Conservation (phyloP, 345 rosid genomes). For the Gossypium anomalum region DNA sequence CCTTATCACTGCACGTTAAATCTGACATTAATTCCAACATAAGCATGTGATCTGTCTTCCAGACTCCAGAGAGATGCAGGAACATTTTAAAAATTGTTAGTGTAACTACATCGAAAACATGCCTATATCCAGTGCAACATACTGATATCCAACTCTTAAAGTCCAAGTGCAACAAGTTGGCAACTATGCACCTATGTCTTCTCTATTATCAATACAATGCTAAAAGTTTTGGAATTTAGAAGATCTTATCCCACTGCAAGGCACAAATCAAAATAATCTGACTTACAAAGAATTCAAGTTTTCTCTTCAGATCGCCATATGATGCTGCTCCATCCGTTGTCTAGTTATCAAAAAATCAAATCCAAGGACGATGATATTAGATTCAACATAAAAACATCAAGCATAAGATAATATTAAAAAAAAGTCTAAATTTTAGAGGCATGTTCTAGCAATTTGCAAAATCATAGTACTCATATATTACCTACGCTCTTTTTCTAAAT, state of each 20-base stretch:
- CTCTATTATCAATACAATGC: not conserved
- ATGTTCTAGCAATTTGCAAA: not conserved
- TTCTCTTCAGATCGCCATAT: constrained; percentile 50
- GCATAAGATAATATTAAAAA: not conserved
- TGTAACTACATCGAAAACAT: not conserved
- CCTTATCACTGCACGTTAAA: too few species aligned
- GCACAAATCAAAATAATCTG: not conserved
- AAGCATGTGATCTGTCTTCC: too few species aligned
- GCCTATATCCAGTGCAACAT: too few species aligned
- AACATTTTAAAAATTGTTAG: not conserved
- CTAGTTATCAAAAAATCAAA: not conserved
- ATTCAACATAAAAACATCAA: not conserved
- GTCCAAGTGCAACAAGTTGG: too few species aligned
- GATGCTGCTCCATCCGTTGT: constrained; percentile 22
- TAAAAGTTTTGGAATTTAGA: too few species aligned
- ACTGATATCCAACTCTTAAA: too few species aligned
- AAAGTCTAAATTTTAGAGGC: not conserved
- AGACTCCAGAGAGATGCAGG: too few species aligned
- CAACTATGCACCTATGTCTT: not conserved
- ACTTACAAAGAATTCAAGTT: constrained; percentile 63
- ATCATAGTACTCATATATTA: not conserved
- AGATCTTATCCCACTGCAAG: not conserved
- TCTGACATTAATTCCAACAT: too few species aligned
- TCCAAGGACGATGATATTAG: not conserved
- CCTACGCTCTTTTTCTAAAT: not conserved